Evolutionary conservation across 169 alveolate species (phyloP).

Genomic region (Eimeria acervulina): DNA sequence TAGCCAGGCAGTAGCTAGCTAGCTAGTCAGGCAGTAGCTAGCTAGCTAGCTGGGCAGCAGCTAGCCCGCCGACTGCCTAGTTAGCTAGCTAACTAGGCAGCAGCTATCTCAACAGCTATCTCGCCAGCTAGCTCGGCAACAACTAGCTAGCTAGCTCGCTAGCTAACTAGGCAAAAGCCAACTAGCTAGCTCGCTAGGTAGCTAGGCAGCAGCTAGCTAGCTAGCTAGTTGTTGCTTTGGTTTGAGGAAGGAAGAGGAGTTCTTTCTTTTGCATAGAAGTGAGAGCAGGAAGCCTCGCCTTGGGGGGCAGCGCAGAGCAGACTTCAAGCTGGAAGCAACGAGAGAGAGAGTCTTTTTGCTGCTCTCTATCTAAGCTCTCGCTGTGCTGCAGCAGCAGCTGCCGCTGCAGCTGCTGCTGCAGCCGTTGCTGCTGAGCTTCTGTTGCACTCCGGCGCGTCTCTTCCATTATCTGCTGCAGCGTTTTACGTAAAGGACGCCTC

Average conservation of each 20-base stretch:
- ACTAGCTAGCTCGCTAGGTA: no score
- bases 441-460: background rate
- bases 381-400: slow-evolving; percentile 33
- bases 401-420: slow-evolving; percentile 28
- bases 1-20: background rate
- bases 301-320: background rate
- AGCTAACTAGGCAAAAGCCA: no score
- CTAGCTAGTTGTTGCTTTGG: no score
- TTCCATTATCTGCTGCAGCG: slow-evolving; percentile 24
- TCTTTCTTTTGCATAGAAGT: background rate
- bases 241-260: background rate
- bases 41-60: background rate
- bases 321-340: background rate
- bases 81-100: no score
- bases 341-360: background rate
- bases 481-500: slow-evolving; percentile 6
- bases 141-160: no score
- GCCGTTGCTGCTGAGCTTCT: no score
- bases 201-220: no score
- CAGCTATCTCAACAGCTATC: no score
- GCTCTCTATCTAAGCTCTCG: slow-evolving; percentile 18
- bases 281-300: slow-evolving; percentile 22
- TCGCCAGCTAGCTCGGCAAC: no score
- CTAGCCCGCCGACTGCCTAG: background rate
- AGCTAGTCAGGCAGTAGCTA: background rate